Conservation (phyloP, 768 basidiomycete genomes). For the Termitomyces sp. region DNA sequence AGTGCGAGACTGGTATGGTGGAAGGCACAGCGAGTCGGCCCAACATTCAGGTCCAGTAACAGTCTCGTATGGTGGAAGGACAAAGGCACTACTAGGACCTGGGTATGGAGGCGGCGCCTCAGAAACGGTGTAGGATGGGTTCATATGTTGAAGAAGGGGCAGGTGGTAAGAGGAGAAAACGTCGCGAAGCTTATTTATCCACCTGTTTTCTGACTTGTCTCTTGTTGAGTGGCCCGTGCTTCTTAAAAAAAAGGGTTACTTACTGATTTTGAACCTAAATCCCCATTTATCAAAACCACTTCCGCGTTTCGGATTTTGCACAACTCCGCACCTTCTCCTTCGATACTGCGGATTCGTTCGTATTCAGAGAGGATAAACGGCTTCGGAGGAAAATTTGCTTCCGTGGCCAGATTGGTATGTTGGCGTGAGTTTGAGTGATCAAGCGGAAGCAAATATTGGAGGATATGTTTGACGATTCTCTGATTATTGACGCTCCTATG, state of each 20-base stretch:
- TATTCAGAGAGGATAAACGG: neutral
- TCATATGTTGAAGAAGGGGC: neutral
- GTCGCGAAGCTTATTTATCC: neutral
- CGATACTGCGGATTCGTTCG: no score
- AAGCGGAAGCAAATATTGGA: neutral
- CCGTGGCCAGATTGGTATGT: neutral
- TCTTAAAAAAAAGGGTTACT: neutral
- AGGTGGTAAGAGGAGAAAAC: neutral
- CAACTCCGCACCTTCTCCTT: neutral
- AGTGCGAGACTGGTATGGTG: constrained; percentile 8
- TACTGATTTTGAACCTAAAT: neutral
- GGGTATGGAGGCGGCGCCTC: constrained; percentile 3
- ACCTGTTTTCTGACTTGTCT: neutral
- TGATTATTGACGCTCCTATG: neutral
- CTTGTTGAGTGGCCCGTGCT: neutral
- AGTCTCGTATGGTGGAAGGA: constrained; percentile 3
- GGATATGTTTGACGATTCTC: neutral
- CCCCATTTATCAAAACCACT: neutral
- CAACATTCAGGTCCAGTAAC: constrained; percentile 1
- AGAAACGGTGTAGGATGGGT: neutral
- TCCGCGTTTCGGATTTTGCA: no score
- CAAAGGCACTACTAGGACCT: neutral
- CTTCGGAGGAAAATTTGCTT: neutral
- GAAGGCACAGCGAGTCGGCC: constrained; percentile 10
- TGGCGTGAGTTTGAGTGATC: neutral